These are phyloP conservation scores for Iris pallida DNA, from an alignment of 116 monocot genomes.

Conservation along the genomic window DNA sequence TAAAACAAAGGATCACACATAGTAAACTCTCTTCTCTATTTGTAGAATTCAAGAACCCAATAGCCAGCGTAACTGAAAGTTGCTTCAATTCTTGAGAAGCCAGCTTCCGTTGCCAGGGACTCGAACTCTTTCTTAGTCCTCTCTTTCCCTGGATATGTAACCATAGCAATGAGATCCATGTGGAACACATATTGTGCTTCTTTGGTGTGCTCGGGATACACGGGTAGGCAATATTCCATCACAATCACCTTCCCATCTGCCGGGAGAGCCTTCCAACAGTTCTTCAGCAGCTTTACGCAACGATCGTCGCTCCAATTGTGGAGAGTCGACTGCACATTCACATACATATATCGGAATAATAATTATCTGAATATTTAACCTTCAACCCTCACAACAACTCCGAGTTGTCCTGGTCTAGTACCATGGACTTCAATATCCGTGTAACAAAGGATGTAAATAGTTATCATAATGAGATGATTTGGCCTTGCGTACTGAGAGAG, in stretches of 20 bases:
- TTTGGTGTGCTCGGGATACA: neutral
- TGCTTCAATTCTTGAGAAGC: neutral
- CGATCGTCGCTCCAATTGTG: conserved; percentile 16
- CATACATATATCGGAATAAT: no score
- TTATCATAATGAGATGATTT: no score
- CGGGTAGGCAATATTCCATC: neutral
- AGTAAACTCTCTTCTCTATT: no score
- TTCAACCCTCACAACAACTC: no score
- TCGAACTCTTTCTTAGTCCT: conserved; percentile 3
- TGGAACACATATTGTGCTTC: neutral
- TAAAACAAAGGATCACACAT: no score
- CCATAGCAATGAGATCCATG: neutral
- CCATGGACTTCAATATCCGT: no score
- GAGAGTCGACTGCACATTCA: conserved; percentile 10
- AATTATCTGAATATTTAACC: no score
- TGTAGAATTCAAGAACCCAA: no score
- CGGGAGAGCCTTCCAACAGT: conserved; percentile 4
- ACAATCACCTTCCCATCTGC: neutral
- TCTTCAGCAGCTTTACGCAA: conserved; percentile 7
- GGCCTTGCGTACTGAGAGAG: no score
- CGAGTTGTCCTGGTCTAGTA: no score
- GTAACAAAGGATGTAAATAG: no score
- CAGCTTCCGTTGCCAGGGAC: neutral
- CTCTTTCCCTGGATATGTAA: neutral
- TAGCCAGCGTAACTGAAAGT: neutral